Evolutionary conservation across 306 rosid genomes (phyloP), one percentile per base, ranked within the genome.

Genomic region (Comarum palustre): DNA sequence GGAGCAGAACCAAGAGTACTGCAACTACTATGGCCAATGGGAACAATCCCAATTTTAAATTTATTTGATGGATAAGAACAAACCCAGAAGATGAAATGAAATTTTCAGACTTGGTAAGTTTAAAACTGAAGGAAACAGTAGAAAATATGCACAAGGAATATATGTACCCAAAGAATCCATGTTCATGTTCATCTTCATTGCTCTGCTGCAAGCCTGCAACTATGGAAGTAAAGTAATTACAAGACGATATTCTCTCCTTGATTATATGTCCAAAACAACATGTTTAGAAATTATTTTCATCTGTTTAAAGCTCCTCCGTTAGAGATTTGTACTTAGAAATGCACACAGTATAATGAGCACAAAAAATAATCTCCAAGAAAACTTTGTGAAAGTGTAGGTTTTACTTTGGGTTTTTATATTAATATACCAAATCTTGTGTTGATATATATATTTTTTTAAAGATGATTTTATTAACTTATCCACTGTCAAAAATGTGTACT

Each of bases 11-110:
- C 57, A 38, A 74, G 34, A 76, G 42, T 12, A 78, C 51, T 19
- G 31, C 34, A 34, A 71, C 34, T 46, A 64, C 6, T 48, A 4
- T 22, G 54, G 76, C 17, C 45, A 57, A 41, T 27, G 72, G 68
- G 48, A 72, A 43, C 63, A 43, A 82, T 68, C 81, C 77, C 92
- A 91, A 86, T 59, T 71, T 39, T 31, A 11, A 27, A 50, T 58
- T 34, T 17, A 9, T 47, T 24, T 22, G 54, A 22, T 29, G 32
- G 17, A 67, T 3, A 45, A 15, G 13, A 17, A 17, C 5, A 46
- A 68, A 68, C 43, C 59, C 73, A 68, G 15, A 67, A 25, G 20
- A 66, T 24, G 31, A 16, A 42, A 2, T 73, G 36, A 34, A 27
- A 5, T 4, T 9, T 25, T 3, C n/a, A 27, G 58, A 15, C 11